These are phyloP conservation scores for Thymus mandschuricus DNA, from an alignment of 257 asterid species.

Conservation along the genomic window DNA sequence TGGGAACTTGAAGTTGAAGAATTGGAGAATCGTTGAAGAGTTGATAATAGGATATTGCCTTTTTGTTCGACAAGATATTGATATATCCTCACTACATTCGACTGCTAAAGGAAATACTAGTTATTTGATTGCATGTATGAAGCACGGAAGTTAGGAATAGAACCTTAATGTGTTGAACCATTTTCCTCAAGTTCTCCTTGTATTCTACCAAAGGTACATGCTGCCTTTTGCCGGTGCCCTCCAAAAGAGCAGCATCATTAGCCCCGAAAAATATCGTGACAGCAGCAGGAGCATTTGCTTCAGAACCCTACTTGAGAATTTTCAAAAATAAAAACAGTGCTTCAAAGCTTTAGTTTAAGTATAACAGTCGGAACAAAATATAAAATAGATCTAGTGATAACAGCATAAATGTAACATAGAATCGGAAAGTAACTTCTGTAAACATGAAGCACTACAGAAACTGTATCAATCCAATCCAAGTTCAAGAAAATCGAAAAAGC, in stretches of 20 bases:
- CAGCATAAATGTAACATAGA: background rate
- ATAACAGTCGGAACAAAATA: background rate
- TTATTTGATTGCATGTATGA: background rate
- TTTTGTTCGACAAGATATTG: background rate
- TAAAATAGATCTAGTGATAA: background rate
- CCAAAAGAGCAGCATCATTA: conserved; percentile 82
- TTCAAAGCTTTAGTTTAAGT: background rate
- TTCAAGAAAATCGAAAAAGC: background rate
- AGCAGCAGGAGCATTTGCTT: conserved; percentile 67
- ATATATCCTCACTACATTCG: background rate
- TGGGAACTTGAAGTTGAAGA: background rate
- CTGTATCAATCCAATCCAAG: background rate
- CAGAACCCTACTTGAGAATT: conserved; percentile 50
- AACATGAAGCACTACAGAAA: background rate
- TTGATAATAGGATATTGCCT: background rate
- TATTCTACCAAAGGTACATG: conserved; percentile 88
- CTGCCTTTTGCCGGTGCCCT: conserved; percentile 77
- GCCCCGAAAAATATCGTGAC: conserved; percentile 89
- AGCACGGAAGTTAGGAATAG: background rate
- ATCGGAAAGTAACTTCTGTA: background rate
- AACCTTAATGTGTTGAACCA: conserved; percentile 81
- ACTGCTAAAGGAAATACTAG: background rate
- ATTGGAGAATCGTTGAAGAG: background rate
- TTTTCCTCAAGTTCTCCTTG: conserved; percentile 71
- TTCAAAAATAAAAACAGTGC: background rate